Conservation (phyloP, 1,284 basidiomycete species). For the Abortiporus biennis region DNA sequence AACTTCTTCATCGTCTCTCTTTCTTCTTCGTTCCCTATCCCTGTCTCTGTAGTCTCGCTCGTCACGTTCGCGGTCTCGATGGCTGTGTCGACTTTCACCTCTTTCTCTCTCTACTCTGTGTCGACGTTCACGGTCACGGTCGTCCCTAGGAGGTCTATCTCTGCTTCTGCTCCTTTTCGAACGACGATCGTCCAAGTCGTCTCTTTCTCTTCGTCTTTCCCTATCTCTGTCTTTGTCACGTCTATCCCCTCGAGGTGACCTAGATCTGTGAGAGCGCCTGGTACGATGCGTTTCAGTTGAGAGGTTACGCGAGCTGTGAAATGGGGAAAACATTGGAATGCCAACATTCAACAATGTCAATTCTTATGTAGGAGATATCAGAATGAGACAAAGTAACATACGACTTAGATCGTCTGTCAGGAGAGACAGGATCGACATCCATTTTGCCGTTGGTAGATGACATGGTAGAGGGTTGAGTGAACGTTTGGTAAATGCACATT, state of each 20-base stretch:
- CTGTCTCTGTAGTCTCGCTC: constrained; percentile 49
- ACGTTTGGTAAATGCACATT: too few relatives aligned
- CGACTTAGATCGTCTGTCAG: constrained; percentile 52
- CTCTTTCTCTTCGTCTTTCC: constrained; percentile 45
- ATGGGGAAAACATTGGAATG: constrained; percentile 9
- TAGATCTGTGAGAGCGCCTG: constrained; percentile 63
- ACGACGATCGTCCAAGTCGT: constrained; percentile 44
- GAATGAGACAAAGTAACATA: constrained; percentile 28
- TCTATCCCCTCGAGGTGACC: constrained; percentile 52
- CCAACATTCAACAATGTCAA: too few relatives aligned
- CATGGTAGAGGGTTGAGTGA: too few relatives aligned
- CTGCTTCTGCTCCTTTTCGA: constrained; percentile 38
- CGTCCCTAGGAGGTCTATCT: constrained; percentile 30
- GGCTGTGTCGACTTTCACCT: constrained; percentile 34
- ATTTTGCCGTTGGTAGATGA: constrained; percentile 44
- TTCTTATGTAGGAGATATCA: constrained; percentile 2
- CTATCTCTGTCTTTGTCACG: constrained; percentile 41
- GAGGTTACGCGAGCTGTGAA: constrained; percentile 54
- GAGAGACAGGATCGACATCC: constrained; percentile 54
- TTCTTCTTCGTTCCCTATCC: constrained; percentile 49
- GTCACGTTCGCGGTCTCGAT: constrained; percentile 43
- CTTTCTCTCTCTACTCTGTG: constrained; percentile 33
- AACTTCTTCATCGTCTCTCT: constrained; percentile 52
- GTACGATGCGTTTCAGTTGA: constrained; percentile 71
- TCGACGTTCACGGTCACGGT: constrained; percentile 31